Percentiles rank a stretch among this genome's conserved stretches.
These are phyloP conservation scores for Tilletia setariae DNA, from an alignment of 1,284 basidiomycete species.

Conservation along the genomic window DNA sequence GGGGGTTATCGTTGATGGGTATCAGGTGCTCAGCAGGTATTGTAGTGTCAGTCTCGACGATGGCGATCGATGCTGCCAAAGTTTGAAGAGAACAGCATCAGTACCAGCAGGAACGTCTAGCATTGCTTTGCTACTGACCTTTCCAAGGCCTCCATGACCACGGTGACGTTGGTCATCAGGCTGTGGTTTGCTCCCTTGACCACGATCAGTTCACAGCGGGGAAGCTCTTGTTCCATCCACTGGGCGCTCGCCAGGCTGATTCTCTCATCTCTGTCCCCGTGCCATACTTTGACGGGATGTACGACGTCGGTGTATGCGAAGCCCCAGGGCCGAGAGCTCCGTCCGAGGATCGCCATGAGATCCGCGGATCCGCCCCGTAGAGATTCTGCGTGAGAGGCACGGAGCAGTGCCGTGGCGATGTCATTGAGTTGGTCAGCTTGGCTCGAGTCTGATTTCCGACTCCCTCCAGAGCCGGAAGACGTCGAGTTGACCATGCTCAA, in stretches of 20 bases:
- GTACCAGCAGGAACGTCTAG: neutral
- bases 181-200: slow-evolving; percentile 84
- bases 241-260: slow-evolving; percentile 77
- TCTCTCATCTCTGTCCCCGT: slow-evolving; percentile 86
- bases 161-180: slow-evolving; percentile 70
- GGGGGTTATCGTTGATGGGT: neutral
- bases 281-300: slow-evolving; percentile 82
- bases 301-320: slow-evolving; percentile 65
- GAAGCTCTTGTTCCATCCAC: slow-evolving; percentile 85
- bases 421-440: slow-evolving; percentile 18
- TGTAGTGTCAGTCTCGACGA: slow-evolving; percentile 3
- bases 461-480: slow-evolving; percentile 1
- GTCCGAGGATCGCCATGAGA: slow-evolving; percentile 82
- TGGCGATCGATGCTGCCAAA: slow-evolving; percentile 2
- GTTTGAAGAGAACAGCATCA: neutral
- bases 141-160: slow-evolving; percentile 43
- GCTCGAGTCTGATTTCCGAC: slow-evolving; percentile 11
- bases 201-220: slow-evolving; percentile 73
- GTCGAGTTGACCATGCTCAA: neutral
- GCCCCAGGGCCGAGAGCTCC: slow-evolving; percentile 73
- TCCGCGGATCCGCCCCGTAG: slow-evolving; percentile 85
- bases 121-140: slow-evolving; percentile 23
- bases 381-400: slow-evolving; percentile 90
- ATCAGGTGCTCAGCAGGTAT: neutral
- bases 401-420: slow-evolving; percentile 70